phyloP scores from a whole-genome alignment of 306 rosid species.

The Carpinus fangiana region DNA sequence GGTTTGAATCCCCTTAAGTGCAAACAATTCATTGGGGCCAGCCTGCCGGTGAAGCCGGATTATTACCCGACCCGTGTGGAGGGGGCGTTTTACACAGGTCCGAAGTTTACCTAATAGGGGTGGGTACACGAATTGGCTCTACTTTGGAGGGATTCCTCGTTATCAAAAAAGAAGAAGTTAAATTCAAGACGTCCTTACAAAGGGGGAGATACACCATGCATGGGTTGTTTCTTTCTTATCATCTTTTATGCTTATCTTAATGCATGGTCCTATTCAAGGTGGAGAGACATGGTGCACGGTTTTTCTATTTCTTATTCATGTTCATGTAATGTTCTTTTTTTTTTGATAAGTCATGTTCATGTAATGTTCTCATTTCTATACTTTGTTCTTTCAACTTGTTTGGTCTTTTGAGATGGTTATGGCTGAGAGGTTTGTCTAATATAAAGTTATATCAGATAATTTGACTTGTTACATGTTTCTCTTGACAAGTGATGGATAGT shows the following conservation, averaged over 20 bases:
- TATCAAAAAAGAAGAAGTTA: too few relatives aligned
- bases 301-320: not conserved
- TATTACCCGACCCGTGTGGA: too few relatives aligned
- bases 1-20: too few relatives aligned
- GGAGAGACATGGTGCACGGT: not conserved
- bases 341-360: too few relatives aligned
- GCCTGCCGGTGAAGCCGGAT: fast-evolving
- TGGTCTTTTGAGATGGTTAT: not conserved
- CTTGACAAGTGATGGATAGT: not conserved
- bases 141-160: too few relatives aligned
- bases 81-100: too few relatives aligned
- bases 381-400: not conserved
- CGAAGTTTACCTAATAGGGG: too few relatives aligned
- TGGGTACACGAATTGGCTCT: too few relatives aligned
- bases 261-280: not conserved
- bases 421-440: not conserved
- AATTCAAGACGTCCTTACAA: not conserved
- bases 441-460: not conserved
- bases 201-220: not conserved
- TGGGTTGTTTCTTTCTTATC: conserved; percentile 1
- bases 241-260: not conserved
- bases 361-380: not conserved
- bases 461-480: not conserved
- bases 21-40: too few relatives aligned
- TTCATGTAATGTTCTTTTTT: too few relatives aligned